These are phyloP conservation scores for Melampsora americana DNA, from an alignment of 1,284 basidiomycete genomes.

Conservation along the genomic window DNA sequence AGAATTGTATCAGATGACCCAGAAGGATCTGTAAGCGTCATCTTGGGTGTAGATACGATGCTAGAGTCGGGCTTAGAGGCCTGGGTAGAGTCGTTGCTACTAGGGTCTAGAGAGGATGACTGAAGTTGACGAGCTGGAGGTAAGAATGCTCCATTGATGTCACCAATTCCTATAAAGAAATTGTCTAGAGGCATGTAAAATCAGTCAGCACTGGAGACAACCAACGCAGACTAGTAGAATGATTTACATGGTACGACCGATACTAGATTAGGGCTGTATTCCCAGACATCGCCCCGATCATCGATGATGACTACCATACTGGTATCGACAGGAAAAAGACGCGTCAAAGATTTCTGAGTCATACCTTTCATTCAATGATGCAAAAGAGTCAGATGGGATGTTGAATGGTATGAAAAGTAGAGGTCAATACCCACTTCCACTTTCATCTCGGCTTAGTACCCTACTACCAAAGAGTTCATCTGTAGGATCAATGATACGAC, in stretches of 20 bases:
- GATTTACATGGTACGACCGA: constrained; percentile 90
- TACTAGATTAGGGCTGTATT: constrained; percentile 84
- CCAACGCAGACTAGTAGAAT: neutral
- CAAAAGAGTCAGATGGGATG: neutral
- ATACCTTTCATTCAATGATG: constrained; percentile 60
- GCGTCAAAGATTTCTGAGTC: constrained; percentile 82
- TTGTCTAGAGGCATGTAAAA: constrained; percentile 64
- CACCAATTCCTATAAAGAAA: constrained; percentile 97
- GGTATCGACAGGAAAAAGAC: constrained; percentile 91
- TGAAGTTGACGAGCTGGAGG: constrained; percentile 55
- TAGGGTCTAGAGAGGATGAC: neutral
- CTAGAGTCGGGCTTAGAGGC: constrained; percentile 52
- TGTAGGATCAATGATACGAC: constrained; percentile 85
- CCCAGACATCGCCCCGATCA: constrained; percentile 96
- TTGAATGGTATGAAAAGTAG: constrained; percentile 44
- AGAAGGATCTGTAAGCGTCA: constrained; percentile 57
- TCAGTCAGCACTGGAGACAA: neutral
- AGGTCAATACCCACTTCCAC: constrained; percentile 67
- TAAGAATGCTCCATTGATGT: constrained; percentile 91
- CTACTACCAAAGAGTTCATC: constrained; percentile 79
- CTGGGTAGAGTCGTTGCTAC: constrained; percentile 55
- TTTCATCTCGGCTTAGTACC: constrained; percentile 89
- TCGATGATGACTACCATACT: constrained; percentile 99
- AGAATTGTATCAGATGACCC: constrained; percentile 53
- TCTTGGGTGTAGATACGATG: constrained; percentile 50